Evolutionary conservation across 129 eudicot species (phyloP).

Genomic region (Flaveria bidentis): DNA sequence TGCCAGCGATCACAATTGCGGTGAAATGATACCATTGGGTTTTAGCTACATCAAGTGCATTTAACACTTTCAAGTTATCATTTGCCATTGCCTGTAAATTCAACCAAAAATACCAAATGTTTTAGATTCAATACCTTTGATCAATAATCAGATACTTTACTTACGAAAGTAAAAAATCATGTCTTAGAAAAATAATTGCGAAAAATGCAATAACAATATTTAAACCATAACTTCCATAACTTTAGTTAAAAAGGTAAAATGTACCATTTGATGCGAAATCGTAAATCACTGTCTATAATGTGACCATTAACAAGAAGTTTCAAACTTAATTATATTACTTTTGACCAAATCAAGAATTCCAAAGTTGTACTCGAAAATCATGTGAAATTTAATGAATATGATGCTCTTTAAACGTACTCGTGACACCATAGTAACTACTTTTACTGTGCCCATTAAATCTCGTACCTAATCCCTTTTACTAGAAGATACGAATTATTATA

Average conservation of each 20-base stretch:
- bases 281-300: not conserved
- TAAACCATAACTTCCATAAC: no score
- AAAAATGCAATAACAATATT: no score
- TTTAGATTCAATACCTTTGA: not conserved
- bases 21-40: slow-evolving; percentile 78
- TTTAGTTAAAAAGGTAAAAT: not conserved
- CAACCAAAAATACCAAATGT: no score
- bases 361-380: slow-evolving; percentile 27
- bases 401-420: slow-evolving; percentile 8
- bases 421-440: slow-evolving; percentile 21
- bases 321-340: slow-evolving; percentile 11
- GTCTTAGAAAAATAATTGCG: no score
- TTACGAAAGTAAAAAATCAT: no score
- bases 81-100: slow-evolving; percentile 45
- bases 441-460: not conserved
- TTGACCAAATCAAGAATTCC: not conserved
- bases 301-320: not conserved
- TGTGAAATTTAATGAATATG: slow-evolving; percentile 24
- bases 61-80: slow-evolving; percentile 56
- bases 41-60: slow-evolving; percentile 79
- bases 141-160: not conserved
- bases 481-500: not conserved
- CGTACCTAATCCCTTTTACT: not conserved
- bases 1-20: slow-evolving; percentile 69
- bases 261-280: not conserved